phyloP scores from a whole-genome alignment of 805 yeast genomes.

The Metschnikowia baotianmanensis region DNA sequence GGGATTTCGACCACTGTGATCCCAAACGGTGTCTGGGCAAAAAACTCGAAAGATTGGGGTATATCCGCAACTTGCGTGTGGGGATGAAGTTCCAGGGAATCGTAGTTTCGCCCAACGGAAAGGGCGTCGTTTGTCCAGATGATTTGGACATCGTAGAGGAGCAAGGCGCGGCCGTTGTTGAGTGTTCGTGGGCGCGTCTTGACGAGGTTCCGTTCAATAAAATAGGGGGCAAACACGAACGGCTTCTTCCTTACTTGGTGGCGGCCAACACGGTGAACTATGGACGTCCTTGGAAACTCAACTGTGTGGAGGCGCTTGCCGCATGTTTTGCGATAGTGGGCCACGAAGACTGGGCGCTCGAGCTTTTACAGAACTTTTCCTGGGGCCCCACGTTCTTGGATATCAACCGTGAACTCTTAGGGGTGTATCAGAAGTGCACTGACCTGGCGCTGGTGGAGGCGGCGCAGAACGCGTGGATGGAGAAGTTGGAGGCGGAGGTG shows the following conservation, averaged over 20 bases:
- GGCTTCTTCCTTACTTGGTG: constrained; percentile 85
- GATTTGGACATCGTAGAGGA: constrained; percentile 75
- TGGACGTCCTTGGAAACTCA: constrained; percentile 92
- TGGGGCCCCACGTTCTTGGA: constrained; percentile 92
- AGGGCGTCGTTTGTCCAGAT: constrained; percentile 83
- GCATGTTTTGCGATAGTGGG: constrained; percentile 97
- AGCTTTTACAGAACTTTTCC: constrained; percentile 72
- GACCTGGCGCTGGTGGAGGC: constrained; percentile 69
- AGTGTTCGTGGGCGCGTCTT: constrained; percentile 97
- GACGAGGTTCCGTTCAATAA: constrained; percentile 93
- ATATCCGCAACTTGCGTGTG: constrained; percentile 73
- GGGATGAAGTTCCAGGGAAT: constrained; percentile 93
- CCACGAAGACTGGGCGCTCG: constrained; percentile 82
- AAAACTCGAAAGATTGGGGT: constrained; percentile 83
- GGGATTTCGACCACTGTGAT: constrained; percentile 99
- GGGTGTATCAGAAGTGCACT: constrained; percentile 72
- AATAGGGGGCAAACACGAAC: constrained; percentile 87
- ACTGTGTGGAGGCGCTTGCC: constrained; percentile 96
- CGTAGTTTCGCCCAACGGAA: constrained; percentile 92
- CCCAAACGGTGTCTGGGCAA: constrained; percentile 97
- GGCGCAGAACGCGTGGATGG: constrained; percentile 78
- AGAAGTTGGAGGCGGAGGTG: constrained; percentile 61
- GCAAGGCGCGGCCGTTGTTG: constrained; percentile 95
- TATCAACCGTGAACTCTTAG: constrained; percentile 75
- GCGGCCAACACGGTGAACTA: constrained; percentile 98